These are phyloP conservation scores for Vachellia collinsii DNA, from an alignment of 306 rosid species.

Conservation along the genomic window DNA sequence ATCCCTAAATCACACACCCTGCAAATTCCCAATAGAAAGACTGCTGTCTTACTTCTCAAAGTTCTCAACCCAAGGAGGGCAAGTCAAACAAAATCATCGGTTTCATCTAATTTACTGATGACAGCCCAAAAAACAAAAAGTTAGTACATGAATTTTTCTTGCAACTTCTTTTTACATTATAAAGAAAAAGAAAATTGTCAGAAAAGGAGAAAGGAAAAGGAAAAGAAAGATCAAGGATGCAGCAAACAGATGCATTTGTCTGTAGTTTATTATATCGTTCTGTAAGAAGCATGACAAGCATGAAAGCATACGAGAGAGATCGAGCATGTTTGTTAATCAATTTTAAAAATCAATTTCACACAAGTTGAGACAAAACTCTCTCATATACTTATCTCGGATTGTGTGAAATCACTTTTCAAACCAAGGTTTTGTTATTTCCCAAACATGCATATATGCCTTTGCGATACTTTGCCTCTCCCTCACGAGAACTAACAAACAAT, in stretches of 20 bases:
- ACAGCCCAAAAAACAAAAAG: background rate
- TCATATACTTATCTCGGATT: no score
- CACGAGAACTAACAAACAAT: conserved; percentile 38
- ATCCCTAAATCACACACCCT: background rate
- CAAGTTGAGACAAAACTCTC: no score
- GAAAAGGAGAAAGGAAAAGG: background rate
- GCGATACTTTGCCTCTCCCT: background rate
- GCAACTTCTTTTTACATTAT: background rate
- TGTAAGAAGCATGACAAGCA: conserved; percentile 15
- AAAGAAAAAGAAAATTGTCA: background rate
- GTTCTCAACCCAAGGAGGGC: background rate
- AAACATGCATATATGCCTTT: conserved; percentile 6
- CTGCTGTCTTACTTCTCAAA: background rate
- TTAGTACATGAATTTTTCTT: background rate
- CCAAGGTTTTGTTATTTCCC: no score
- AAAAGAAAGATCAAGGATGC: background rate
- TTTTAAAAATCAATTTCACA: no score
- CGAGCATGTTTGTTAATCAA: no score
- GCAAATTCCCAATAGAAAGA: background rate
- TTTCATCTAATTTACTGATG: background rate
- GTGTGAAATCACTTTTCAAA: no score
- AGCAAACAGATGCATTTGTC: background rate
- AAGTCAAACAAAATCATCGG: background rate
- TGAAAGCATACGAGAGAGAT: conserved; percentile 1
- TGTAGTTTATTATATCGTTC: conserved; percentile 13